phyloP scores from a whole-genome alignment of 2,329 filamentous ascomycete species.

The Colletotrichum falcatum region DNA sequence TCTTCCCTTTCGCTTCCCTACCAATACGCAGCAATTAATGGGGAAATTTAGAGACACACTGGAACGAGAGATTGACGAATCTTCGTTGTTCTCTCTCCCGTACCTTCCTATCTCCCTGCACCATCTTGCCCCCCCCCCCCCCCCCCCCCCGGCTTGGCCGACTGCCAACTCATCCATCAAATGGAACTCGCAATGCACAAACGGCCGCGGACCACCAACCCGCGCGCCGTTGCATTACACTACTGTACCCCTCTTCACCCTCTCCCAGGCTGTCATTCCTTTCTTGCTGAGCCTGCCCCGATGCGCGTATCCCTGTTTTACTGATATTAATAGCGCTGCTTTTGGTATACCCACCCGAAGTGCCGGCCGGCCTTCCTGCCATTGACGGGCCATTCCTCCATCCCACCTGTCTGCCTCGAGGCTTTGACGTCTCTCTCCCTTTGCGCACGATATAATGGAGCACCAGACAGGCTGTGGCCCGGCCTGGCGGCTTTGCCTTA shows the following conservation, averaged over 20 bases:
- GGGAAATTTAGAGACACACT: background rate
- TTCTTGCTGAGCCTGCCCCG: constrained; percentile 20
- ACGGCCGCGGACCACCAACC: constrained; percentile 31
- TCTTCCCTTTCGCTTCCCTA: constrained; percentile 17
- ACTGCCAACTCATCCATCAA: constrained; percentile 32
- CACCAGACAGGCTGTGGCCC: constrained; percentile 13
- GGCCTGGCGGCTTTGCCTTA: constrained; percentile 22
- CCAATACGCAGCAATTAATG: constrained; percentile 27
- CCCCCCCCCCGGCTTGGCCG: constrained; percentile 20
- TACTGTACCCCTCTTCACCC: constrained; percentile 23
- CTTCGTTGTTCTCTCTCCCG: constrained; percentile 20
- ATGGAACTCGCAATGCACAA: constrained; percentile 33
- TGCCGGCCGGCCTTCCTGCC: constrained; percentile 25
- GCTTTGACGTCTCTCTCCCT: constrained; percentile 19
- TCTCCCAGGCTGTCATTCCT: constrained; percentile 17
- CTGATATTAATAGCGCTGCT: constrained; percentile 32
- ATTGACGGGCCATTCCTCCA: constrained; percentile 10
- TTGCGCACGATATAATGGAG: constrained; percentile 22
- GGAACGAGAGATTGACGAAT: background rate
- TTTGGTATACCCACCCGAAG: constrained; percentile 38
- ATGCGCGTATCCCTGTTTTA: constrained; percentile 23
- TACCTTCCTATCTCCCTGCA: no score
- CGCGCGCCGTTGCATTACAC: constrained; percentile 25
- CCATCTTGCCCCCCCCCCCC: background rate
- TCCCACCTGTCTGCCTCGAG: constrained; percentile 1